phyloP scores from a whole-genome alignment of 495 filamentous ascomycete genomes.

The Hyphodiscus hymeniophilus region DNA sequence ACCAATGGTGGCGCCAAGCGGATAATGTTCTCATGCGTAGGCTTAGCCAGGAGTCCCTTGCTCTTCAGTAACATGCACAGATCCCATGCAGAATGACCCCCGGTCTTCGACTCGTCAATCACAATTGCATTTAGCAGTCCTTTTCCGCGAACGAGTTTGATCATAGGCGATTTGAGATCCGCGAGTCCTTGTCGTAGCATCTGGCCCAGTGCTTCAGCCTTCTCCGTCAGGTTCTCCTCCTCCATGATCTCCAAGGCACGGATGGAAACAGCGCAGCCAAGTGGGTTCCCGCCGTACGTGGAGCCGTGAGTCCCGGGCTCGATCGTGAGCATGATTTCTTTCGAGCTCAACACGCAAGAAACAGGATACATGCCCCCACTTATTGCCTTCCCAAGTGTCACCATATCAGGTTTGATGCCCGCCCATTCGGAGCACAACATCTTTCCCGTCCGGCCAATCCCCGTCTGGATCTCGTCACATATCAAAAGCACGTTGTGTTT shows the following conservation, averaged over 20 bases:
- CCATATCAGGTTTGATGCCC: constrained; percentile 88
- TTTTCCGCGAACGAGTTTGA: constrained; percentile 82
- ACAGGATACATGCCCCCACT: constrained; percentile 98
- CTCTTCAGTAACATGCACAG: constrained; percentile 91
- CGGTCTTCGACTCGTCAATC: constrained; percentile 83
- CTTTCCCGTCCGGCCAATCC: constrained; percentile 88
- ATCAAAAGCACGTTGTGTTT: constrained; percentile 92
- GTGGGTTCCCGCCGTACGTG: constrained; percentile 94
- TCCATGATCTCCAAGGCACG: constrained; percentile 89
- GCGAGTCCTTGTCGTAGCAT: constrained; percentile 74
- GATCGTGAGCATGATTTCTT: constrained; percentile 93
- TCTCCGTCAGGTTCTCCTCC: constrained; percentile 80
- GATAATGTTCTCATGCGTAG: constrained; percentile 97
- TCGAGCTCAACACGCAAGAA: constrained; percentile 80
- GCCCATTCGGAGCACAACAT: constrained; percentile 94
- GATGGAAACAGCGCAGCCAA: constrained; percentile 95
- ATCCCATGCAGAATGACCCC: constrained; percentile 91
- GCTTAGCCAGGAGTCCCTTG: constrained; percentile 95
- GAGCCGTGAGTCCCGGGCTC: constrained; percentile 96
- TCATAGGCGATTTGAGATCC: constrained; percentile 64
- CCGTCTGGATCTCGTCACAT: constrained; percentile 97
- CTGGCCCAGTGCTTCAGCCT: constrained; percentile 70
- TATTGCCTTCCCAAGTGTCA: constrained; percentile 94
- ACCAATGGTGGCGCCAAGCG: constrained; percentile 84
- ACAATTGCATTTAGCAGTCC: constrained; percentile 94